Conservation (phyloP, 176 grass and related monocot species). For the Oryza punctata region DNA sequence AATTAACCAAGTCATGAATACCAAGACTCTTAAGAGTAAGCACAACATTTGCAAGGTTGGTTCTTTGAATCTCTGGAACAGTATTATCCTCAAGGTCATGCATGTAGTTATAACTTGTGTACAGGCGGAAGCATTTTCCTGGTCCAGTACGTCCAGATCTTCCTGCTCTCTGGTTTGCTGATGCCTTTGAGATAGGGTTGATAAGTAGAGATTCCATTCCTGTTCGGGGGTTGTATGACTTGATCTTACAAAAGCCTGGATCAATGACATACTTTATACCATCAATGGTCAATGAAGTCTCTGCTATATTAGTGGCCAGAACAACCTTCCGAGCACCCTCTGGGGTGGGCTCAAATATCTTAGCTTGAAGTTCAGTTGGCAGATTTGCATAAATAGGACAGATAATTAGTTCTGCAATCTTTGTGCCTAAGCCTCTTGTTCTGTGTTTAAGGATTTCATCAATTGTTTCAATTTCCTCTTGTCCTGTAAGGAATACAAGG, state of each 20-base stretch:
- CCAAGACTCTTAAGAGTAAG: slow-evolving; percentile 92
- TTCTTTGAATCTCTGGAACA: slow-evolving; percentile 90
- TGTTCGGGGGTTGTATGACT: slow-evolving; percentile 87
- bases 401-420: slow-evolving; percentile 89
- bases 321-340: slow-evolving; percentile 92
- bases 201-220: slow-evolving; percentile 90
- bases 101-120: slow-evolving; percentile 84
- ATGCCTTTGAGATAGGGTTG: slow-evolving; percentile 95
- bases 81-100: slow-evolving; percentile 92
- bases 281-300: slow-evolving; percentile 96
- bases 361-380: slow-evolving; percentile 91
- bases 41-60: slow-evolving; percentile 90
- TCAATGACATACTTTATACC: slow-evolving; percentile 95
- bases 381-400: slow-evolving; percentile 96
- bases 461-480: slow-evolving; percentile 95
- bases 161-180: slow-evolving; percentile 87
- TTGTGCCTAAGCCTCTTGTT: slow-evolving; percentile 86
- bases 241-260: slow-evolving; percentile 96
- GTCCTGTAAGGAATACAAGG: slow-evolving; percentile 88
- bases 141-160: slow-evolving; percentile 92
- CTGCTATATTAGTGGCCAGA: slow-evolving; percentile 91
- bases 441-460: slow-evolving; percentile 96
- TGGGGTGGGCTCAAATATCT: slow-evolving; percentile 93
- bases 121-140: slow-evolving; percentile 92
- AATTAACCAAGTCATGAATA: slow-evolving; percentile 97